Evolutionary conservation across 768 basidiomycete species (phyloP), one percentile per base, ranked within the genome.

Genomic region (Tricholoma matsutake): DNA sequence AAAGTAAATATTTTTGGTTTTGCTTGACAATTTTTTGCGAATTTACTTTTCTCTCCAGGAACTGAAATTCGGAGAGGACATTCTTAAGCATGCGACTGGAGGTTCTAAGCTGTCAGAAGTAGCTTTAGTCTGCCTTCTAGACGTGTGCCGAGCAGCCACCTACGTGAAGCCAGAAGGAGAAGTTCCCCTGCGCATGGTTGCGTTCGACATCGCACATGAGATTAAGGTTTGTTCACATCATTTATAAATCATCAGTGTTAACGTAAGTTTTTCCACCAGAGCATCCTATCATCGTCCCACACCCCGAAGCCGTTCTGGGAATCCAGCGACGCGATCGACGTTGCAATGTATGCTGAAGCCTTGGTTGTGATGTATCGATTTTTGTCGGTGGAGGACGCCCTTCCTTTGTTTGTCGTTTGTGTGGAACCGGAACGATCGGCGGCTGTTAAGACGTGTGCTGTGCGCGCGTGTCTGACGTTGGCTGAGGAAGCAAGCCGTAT

Each of bases 361-460:
- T 75, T 97, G 8, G 88, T 88, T 2, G 81, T 83, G 1, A 71
- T 93, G 9, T 94, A 83, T 70, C 83, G 91, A 13, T 91, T 89
- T 65, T 71, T 91, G 20, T 82, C 88, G 0, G 75, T 79, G 45
- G 82, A 86, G 47, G 88, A 91, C 39, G 79, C 85, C 2, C 52
- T 86, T 6, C 78, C 78, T 0, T 67, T 93, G 6, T 91, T 94
- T 68, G 67, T 76, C 20, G 76, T 78, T 13, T 91, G 91, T 63
- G 69, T 93, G 43, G 86, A 89, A 58, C 85, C 92, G 8, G 89
- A 92, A 65, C 83, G 89, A 31, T 88, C 91, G 1, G 90, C 93
- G 25, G 88, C 88, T 1, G 84, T 92, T 65, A 94, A 94, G 76
- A 83, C 88, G 10, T 84, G 85, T 60, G 93, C 82, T 2, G 79